Percentiles rank a stretch among this genome's conserved stretches.
phyloP scores from a whole-genome alignment of 306 rosid genomes.

The Abrus pulchellus region DNA sequence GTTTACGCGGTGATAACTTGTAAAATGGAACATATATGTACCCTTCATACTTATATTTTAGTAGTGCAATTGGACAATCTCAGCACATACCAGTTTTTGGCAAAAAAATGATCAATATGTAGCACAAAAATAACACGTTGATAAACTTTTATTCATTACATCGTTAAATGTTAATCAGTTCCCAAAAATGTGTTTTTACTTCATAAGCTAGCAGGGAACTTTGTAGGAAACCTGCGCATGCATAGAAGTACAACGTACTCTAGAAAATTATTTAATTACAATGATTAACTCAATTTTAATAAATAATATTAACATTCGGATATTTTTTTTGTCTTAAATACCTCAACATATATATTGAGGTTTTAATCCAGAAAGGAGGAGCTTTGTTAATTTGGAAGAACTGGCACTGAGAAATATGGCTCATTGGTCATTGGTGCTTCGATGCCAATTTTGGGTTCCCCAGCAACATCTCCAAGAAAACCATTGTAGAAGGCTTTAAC shows the following conservation, averaged over 20 bases:
- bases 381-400: conserved; percentile 47
- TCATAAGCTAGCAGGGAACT: conserved; percentile 26
- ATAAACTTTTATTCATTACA: conserved; percentile 23
- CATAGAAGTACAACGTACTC: conserved; percentile 31
- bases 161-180: neutral
- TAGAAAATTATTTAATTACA: conserved; percentile 19
- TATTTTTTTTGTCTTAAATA: neutral
- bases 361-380: neutral
- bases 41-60: neutral
- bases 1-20: neutral
- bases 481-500: conserved; percentile 63
- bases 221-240: conserved; percentile 31
- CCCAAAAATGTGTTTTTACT: neutral
- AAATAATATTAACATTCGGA: conserved; percentile 25
- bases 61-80: neutral
- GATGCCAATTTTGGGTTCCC: conserved; percentile 44
- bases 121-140: neutral
- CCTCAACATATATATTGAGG: neutral
- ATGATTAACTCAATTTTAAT: conserved; percentile 9
- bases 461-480: conserved; percentile 55
- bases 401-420: conserved; percentile 71
- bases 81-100: neutral
- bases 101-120: neutral
- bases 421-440: conserved; percentile 57
- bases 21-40: neutral